These are phyloP conservation scores for Boletellus ananas DNA, from an alignment of 768 basidiomycete species.

Conservation along the genomic window DNA sequence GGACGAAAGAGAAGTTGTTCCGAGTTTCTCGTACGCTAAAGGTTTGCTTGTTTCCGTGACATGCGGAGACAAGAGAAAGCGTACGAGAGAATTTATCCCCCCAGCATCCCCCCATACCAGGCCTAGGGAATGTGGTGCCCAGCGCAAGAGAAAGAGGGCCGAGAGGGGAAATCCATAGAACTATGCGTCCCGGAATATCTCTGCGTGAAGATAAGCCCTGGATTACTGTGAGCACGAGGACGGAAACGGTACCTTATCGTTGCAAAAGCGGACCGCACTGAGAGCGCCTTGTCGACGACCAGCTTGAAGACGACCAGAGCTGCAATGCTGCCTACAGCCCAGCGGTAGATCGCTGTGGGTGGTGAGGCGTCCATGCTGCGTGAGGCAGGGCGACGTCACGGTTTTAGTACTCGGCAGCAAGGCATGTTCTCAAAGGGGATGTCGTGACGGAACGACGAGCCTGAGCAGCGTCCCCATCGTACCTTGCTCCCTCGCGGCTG, in stretches of 20 bases:
- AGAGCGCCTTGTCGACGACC: slow-evolving; percentile 1
- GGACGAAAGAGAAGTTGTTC: slow-evolving; percentile 39
- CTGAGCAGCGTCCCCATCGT: too few species aligned
- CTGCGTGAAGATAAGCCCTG: slow-evolving; percentile 2
- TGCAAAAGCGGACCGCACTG: slow-evolving; percentile 12
- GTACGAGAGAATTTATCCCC: slow-evolving; percentile 35
- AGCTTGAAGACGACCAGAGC: slow-evolving; percentile 8
- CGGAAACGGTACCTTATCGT: slow-evolving; percentile 12
- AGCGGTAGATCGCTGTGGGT: slow-evolving; percentile 4
- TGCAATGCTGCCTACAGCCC: slow-evolving; percentile 1
- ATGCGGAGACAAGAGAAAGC: slow-evolving; percentile 2
- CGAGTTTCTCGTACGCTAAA: slow-evolving; percentile 32
- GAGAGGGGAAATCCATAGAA: slow-evolving; percentile 34
- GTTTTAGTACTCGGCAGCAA: too few species aligned
- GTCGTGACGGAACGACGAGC: too few species aligned
- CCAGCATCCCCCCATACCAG: slow-evolving; percentile 32
- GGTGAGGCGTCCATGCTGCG: slow-evolving; percentile 4
- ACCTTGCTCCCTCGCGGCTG: too few species aligned
- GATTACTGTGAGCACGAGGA: not conserved
- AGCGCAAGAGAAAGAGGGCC: slow-evolving; percentile 22
- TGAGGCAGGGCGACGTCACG: not conserved
- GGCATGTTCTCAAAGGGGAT: too few species aligned
- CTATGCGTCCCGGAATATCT: slow-evolving; percentile 15
- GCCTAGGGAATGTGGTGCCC: slow-evolving; percentile 34
- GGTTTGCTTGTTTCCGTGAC: not conserved